Evolutionary conservation across 441 rosid species (phyloP).

Genomic region (Corymbia citriodora): DNA sequence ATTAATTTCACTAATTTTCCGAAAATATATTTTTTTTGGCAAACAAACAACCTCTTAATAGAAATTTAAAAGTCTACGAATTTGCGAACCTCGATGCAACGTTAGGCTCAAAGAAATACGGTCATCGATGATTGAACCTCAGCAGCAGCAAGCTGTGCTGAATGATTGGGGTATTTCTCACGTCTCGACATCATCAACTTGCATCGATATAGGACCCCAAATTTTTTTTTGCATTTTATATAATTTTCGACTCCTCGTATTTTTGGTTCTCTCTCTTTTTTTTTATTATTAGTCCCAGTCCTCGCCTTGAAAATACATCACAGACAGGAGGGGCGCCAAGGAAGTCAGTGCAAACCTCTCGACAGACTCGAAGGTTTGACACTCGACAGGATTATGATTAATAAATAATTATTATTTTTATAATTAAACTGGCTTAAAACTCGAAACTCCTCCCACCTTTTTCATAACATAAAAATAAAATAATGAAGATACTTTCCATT

Average conservation of each 20-base stretch:
- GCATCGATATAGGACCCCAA: no score
- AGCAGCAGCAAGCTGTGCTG: not conserved
- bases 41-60: not conserved
- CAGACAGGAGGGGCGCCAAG: not conserved
- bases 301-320: not conserved
- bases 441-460: not conserved
- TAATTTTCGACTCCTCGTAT: not conserved
- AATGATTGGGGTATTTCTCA: slow-evolving; percentile 19
- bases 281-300: no score
- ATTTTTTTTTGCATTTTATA: not conserved
- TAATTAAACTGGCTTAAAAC: not conserved
- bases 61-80: not conserved
- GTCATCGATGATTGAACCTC: slow-evolving; percentile 21
- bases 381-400: not conserved
- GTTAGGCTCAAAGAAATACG: not conserved
- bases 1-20: no score
- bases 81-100: slow-evolving; percentile 17
- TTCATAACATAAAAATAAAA: no score
- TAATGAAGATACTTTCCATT: not conserved
- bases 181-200: not conserved
- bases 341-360: slow-evolving; percentile 16
- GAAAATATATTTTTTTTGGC: not conserved
- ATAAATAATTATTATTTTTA: not conserved
- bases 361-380: not conserved
- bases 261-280: not conserved